These are phyloP conservation scores for Hysterium pulicare DNA, from an alignment of 2,329 filamentous ascomycete species.

Conservation along the genomic window DNA sequence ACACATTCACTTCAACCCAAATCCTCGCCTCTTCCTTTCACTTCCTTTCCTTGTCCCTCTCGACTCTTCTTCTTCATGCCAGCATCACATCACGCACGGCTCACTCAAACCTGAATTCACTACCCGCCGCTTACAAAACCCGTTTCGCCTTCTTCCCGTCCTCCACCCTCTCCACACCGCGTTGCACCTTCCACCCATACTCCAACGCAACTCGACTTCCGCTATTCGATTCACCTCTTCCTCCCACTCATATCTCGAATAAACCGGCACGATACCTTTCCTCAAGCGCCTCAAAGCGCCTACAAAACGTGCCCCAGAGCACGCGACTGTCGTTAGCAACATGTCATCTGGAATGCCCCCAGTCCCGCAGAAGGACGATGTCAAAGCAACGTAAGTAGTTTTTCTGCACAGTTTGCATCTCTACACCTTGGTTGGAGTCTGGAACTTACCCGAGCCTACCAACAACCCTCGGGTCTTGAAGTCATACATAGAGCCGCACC, in stretches of 20 bases:
- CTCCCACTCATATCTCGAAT: neutral
- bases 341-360: slow-evolving; percentile 38
- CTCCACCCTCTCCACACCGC: slow-evolving; percentile 7
- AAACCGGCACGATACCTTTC: slow-evolving; percentile 21
- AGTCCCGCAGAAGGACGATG: slow-evolving; percentile 55
- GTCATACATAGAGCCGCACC: no score
- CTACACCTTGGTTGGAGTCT: neutral
- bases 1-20: slow-evolving; percentile 9
- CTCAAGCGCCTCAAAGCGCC: slow-evolving; percentile 32
- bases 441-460: no score
- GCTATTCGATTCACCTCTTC: neutral
- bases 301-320: slow-evolving; percentile 31
- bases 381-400: slow-evolving; percentile 58
- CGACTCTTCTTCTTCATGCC: neutral
- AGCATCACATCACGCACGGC: neutral
- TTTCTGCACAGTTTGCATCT: neutral
- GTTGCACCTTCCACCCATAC: slow-evolving; percentile 4
- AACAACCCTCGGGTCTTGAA: no score
- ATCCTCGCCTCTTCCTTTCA: slow-evolving; percentile 20
- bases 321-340: slow-evolving; percentile 24
- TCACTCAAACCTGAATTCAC: slow-evolving; percentile 7
- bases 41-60: slow-evolving; percentile 10
- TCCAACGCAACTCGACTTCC: slow-evolving; percentile 2
- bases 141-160: slow-evolving; percentile 5
- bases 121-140: slow-evolving; percentile 7